A percentile compares a stretch with the other conserved stretches of the same genome.
Conservation (phyloP, 129 eudicot genomes). For the Chrysanthemum seticuspe region DNA sequence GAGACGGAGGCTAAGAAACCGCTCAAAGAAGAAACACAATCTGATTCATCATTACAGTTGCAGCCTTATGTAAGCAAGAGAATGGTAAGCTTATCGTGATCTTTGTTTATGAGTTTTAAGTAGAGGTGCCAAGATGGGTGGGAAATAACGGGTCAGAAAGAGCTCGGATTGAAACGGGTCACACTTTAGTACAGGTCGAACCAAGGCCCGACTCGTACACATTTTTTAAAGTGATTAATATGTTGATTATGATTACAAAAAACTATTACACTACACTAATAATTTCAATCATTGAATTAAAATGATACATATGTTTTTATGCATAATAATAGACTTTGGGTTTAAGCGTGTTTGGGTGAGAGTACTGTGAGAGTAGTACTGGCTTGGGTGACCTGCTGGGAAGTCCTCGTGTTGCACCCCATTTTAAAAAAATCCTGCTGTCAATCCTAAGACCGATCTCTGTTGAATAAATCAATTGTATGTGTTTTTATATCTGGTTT, state of each 20-base stretch:
- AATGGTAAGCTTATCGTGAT: slow-evolving; percentile 47
- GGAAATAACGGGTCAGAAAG: neutral
- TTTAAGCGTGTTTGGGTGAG: no score
- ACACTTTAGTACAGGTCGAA: neutral
- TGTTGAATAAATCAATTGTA: neutral
- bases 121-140: neutral
- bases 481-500: neutral
- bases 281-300: neutral
- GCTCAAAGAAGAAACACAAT: slow-evolving; percentile 36
- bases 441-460: neutral
- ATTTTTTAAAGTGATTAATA: neutral
- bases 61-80: slow-evolving; percentile 95
- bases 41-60: slow-evolving; percentile 43
- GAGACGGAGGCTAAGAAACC: slow-evolving; percentile 42
- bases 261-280: neutral
- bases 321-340: neutral
- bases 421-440: neutral
- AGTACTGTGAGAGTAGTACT: no score
- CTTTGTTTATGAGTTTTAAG: neutral
- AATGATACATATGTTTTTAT: neutral
- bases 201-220: neutral
- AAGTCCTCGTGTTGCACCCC: no score
- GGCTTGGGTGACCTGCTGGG: no score
- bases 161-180: neutral
- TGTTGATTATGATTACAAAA: neutral